A percentile compares a stretch with the other conserved stretches of the same genome.
These are phyloP conservation scores for Trichaptum fuscoviolaceum DNA, from an alignment of 768 basidiomycete genomes.

Conservation along the genomic window DNA sequence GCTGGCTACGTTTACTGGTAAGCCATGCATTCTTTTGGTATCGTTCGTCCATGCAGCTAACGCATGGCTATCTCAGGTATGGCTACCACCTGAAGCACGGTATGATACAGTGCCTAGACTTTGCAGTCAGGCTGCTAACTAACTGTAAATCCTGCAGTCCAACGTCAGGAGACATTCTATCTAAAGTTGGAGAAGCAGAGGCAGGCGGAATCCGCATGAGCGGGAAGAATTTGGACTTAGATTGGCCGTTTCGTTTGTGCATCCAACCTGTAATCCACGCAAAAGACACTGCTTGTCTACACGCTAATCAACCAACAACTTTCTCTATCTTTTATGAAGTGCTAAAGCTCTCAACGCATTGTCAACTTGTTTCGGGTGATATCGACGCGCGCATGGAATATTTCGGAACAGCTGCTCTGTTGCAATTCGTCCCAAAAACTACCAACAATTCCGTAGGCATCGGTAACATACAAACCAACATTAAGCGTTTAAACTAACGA, in stretches of 20 bases:
- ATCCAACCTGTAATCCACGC: slow-evolving; percentile 1
- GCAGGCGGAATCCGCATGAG: slow-evolving; percentile 14
- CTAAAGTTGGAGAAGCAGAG: slow-evolving; percentile 65
- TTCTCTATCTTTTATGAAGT: not conserved
- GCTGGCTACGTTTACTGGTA: slow-evolving; percentile 83
- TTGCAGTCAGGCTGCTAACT: slow-evolving; percentile 8
- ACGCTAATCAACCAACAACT: not conserved
- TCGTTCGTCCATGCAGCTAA: slow-evolving; percentile 4
- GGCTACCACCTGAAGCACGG: slow-evolving; percentile 70
- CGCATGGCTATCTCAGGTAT: slow-evolving; percentile 54
- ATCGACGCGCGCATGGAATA: not conserved
- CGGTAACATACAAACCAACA: not conserved
- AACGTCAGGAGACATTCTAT: slow-evolving; percentile 81
- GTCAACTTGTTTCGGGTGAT: not conserved
- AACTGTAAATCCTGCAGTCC: slow-evolving; percentile 45
- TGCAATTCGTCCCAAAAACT: not conserved
- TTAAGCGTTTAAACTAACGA: not conserved
- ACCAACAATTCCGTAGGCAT: not conserved
- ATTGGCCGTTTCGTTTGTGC: not conserved
- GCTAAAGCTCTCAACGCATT: not conserved
- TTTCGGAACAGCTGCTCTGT: not conserved
- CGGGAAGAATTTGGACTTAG: not conserved
- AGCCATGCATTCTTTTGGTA: slow-evolving; percentile 23
- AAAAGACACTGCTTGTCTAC: not conserved
- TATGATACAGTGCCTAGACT: slow-evolving; percentile 36